Evolutionary conservation across 495 filamentous ascomycete genomes (phyloP).

Genomic region (Parmelia sp.): DNA sequence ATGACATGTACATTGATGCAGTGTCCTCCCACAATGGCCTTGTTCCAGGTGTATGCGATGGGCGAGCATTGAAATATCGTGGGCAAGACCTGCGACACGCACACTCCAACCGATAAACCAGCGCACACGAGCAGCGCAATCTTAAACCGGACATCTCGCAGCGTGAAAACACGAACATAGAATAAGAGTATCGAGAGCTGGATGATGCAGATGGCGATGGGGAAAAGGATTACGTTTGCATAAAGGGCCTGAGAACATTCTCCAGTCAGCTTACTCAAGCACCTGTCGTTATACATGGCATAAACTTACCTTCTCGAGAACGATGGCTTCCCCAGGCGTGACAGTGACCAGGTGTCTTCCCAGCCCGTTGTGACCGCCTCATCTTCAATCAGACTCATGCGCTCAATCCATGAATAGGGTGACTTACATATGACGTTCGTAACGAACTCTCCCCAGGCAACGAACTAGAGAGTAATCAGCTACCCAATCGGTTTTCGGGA

Average conservation of each 20-base stretch:
- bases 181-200: background rate
- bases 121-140: conserved; percentile 5
- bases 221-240: background rate
- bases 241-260: background rate
- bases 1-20: conserved; percentile 6
- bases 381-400: background rate
- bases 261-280: background rate
- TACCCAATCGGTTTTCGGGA: background rate
- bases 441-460: conserved; percentile 2
- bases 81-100: background rate
- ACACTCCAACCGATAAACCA: background rate
- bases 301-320: background rate
- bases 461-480: background rate
- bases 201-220: background rate
- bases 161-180: conserved; percentile 1
- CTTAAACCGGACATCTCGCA: background rate
- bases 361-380: background rate
- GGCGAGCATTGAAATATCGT: conserved; percentile 1
- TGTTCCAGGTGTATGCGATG: conserved; percentile 1
- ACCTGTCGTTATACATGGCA: background rate
- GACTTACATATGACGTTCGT: conserved; percentile 1
- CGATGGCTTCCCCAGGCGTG: background rate
- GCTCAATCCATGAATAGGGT: background rate
- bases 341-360: conserved; percentile 1
- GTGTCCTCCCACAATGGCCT: background rate